phyloP scores from a whole-genome alignment of 192 early-diverging fungal species.

The Gaertneriomyces sp. region DNA sequence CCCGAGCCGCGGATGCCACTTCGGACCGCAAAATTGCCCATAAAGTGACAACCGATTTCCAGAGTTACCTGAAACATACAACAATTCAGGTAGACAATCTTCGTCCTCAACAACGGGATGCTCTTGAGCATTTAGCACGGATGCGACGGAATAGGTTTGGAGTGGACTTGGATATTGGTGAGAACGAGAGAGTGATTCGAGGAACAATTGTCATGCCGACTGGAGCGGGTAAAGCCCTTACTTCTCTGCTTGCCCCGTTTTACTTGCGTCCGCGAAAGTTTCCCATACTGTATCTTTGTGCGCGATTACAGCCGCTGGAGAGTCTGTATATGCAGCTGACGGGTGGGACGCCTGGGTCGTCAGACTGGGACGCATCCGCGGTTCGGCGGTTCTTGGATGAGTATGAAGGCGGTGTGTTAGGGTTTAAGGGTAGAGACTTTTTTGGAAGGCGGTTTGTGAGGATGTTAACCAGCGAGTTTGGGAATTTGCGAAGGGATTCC shows the following conservation, averaged over 20 bases:
- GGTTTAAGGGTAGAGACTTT: slow-evolving; percentile 2
- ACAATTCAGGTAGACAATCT: too few species aligned
- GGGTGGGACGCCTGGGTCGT: background rate
- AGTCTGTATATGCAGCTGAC: background rate
- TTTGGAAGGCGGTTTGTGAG: background rate
- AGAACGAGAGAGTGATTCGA: too few species aligned
- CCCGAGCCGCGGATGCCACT: too few species aligned
- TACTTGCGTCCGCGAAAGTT: background rate
- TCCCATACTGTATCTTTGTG: background rate
- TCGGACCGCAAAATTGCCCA: too few species aligned
- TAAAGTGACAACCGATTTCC: too few species aligned
- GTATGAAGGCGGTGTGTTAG: slow-evolving; percentile 1
- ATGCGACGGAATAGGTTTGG: too few species aligned
- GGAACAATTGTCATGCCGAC: slow-evolving; percentile 12
- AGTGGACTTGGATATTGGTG: too few species aligned
- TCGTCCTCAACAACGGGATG: too few species aligned
- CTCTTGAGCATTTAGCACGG: too few species aligned
- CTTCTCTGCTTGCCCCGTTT: slow-evolving; percentile 2
- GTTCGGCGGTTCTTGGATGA: background rate
- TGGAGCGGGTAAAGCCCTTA: slow-evolving; percentile 6
- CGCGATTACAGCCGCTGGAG: background rate
- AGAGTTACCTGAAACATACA: too few species aligned
- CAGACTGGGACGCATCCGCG: background rate
- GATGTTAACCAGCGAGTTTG: background rate
- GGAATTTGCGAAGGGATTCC: too few species aligned